A percentile compares a stretch with the other conserved stretches of the same genome.
phyloP scores from a whole-genome alignment of 768 basidiomycete genomes.

The Trametes cinnabarina region DNA sequence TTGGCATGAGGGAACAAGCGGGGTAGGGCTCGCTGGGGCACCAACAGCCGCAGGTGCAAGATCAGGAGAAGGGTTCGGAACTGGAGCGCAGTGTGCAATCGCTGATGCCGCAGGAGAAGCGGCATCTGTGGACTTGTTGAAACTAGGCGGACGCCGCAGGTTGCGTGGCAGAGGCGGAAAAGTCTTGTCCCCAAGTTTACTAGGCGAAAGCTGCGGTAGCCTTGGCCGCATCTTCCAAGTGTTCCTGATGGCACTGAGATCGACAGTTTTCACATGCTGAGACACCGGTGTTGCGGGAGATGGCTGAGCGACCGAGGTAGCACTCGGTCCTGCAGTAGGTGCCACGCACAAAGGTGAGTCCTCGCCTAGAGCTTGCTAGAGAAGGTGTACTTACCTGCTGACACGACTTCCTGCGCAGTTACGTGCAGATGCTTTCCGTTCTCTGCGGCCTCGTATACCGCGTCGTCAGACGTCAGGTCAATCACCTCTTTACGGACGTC shows the following conservation, averaged over 20 bases:
- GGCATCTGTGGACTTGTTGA: background rate
- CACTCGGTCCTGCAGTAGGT: background rate
- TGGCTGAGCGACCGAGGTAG: background rate
- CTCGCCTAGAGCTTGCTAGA: background rate
- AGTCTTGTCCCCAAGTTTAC: background rate
- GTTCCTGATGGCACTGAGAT: constrained; percentile 5
- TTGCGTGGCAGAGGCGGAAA: background rate
- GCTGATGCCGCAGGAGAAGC: background rate
- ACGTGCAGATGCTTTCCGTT: background rate
- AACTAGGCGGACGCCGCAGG: background rate
- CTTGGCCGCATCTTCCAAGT: background rate
- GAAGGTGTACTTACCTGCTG: background rate
- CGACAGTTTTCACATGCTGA: background rate
- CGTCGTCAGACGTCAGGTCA: constrained; percentile 12
- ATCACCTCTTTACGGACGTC: constrained; percentile 1
- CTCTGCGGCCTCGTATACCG: background rate
- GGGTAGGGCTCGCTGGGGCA: too few relatives aligned
- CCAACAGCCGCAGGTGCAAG: too few relatives aligned
- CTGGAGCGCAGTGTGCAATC: background rate
- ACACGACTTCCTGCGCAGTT: background rate
- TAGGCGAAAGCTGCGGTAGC: background rate
- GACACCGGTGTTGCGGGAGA: background rate
- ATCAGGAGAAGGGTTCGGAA: too few relatives aligned
- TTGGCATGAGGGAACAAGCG: too few relatives aligned
- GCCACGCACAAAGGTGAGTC: background rate